Evolutionary conservation across 1,284 basidiomycete species (phyloP).

Genomic region (Ustilago curta): DNA sequence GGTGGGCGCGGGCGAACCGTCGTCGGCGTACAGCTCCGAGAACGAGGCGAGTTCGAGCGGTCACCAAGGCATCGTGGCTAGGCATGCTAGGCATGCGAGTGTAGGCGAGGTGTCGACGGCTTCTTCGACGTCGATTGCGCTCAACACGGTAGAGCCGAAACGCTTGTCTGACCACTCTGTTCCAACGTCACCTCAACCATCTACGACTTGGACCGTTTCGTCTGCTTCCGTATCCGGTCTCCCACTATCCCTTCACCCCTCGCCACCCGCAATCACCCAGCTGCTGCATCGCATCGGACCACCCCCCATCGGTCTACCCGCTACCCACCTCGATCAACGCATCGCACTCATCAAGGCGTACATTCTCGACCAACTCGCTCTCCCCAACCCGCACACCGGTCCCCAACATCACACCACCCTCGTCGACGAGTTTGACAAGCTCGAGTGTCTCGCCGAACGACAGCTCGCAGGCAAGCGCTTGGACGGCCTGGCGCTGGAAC

Average conservation of each 20-base stretch:
- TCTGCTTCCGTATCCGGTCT: conserved; percentile 19
- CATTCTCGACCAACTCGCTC: conserved; percentile 14
- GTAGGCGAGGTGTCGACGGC: not conserved
- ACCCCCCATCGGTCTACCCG: conserved; percentile 25
- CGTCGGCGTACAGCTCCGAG: conserved; percentile 27
- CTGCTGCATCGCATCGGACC: conserved; percentile 39
- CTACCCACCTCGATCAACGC: conserved; percentile 12
- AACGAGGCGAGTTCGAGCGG: conserved; percentile 20
- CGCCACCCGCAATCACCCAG: conserved; percentile 1
- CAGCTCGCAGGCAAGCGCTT: no score
- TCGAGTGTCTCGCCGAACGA: conserved; percentile 34
- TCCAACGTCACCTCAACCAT: not conserved
- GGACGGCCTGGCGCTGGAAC: no score
- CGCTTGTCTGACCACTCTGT: conserved; percentile 3
- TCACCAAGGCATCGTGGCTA: not conserved
- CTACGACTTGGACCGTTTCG: not conserved
- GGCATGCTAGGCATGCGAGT: conserved; percentile 7
- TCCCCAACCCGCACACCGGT: not conserved
- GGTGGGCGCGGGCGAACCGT: not conserved
- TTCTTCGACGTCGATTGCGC: no score
- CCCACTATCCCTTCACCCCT: not conserved
- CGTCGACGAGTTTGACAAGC: conserved; percentile 44
- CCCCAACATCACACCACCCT: not conserved
- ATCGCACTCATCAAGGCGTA: conserved; percentile 20
- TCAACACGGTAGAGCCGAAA: not conserved